A percentile compares a stretch with the other conserved stretches of the same genome.
Evolutionary conservation across 1,139 yeast species (phyloP).

Genomic region (Diutina mesorugosa): DNA sequence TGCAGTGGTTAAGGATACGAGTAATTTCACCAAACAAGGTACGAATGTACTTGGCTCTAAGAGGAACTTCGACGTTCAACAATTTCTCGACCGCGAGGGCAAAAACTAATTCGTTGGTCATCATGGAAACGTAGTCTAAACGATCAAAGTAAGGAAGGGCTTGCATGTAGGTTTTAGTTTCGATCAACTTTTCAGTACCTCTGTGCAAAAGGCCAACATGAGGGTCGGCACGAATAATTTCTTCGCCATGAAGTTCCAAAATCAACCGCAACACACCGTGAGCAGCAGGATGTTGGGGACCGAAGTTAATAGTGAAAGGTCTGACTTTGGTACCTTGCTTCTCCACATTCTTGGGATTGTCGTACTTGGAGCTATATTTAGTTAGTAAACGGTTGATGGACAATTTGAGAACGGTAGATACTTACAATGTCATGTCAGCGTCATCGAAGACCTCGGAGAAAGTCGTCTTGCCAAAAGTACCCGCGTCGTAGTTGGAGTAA

Average conservation of each 20-base stretch:
- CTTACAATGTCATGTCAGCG: slow-evolving; percentile 31
- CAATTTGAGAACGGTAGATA: background rate
- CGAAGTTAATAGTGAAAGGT: slow-evolving; percentile 82
- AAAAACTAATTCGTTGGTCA: slow-evolving; percentile 86
- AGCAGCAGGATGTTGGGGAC: slow-evolving; percentile 94
- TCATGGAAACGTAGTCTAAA: slow-evolving; percentile 81
- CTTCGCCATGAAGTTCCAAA: slow-evolving; percentile 81
- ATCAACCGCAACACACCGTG: slow-evolving; percentile 86
- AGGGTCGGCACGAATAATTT: slow-evolving; percentile 77
- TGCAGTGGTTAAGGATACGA: slow-evolving; percentile 70
- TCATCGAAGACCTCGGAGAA: slow-evolving; percentile 35
- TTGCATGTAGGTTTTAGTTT: slow-evolving; percentile 72
- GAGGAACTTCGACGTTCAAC: slow-evolving; percentile 73
- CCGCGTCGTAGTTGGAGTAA: background rate
- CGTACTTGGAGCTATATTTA: slow-evolving; percentile 14
- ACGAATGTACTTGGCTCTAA: slow-evolving; percentile 75
- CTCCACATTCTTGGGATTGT: slow-evolving; percentile 29
- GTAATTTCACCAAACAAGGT: slow-evolving; percentile 84
- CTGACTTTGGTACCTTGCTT: slow-evolving; percentile 51
- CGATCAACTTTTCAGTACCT: slow-evolving; percentile 84
- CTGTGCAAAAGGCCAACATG: slow-evolving; percentile 81
- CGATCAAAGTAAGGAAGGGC: slow-evolving; percentile 86
- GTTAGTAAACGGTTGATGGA: background rate
- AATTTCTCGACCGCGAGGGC: slow-evolving; percentile 78
- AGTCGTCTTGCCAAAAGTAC: slow-evolving; percentile 25